These are phyloP conservation scores for Castanea crenata DNA, from an alignment of 306 rosid species.

Conservation along the genomic window DNA sequence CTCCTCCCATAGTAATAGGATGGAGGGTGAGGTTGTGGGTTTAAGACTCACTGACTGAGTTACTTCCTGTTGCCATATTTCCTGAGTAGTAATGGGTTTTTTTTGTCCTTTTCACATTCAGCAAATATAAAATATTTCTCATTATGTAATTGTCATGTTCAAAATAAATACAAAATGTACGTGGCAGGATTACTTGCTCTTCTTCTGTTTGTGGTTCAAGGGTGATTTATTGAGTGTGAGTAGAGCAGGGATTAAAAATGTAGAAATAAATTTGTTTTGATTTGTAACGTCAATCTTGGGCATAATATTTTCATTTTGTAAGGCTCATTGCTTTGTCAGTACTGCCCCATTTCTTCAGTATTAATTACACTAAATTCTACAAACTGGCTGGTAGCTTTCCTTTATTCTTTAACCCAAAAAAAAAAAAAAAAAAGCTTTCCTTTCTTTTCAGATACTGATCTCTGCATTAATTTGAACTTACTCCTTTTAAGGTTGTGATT, in stretches of 20 bases:
- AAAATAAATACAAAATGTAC: background rate
- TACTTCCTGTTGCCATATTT: background rate
- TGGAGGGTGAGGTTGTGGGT: background rate
- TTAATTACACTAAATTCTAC: background rate
- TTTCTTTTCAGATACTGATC: slow-evolving; percentile 14
- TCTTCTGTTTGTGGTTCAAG: background rate
- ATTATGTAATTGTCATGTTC: background rate
- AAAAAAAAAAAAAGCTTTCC: background rate
- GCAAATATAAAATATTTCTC: slow-evolving; percentile 13
- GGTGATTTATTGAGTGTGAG: slow-evolving; percentile 9
- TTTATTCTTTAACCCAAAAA: background rate
- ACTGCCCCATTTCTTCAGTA: background rate
- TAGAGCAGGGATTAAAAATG: background rate
- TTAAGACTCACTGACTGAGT: background rate
- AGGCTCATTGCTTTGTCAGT: slow-evolving; percentile 1
- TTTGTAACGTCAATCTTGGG: slow-evolving; percentile 12
- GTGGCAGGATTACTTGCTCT: slow-evolving; percentile 6
- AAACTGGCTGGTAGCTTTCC: background rate
- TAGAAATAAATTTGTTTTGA: background rate
- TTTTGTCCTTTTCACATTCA: background rate
- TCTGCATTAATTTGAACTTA: slow-evolving; percentile 4
- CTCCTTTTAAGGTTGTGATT: slow-evolving; percentile 11
- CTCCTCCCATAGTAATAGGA: no score
- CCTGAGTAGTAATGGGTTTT: background rate
- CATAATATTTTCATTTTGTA: slow-evolving; percentile 9